Evolutionary conservation across 2,329 filamentous ascomycete genomes (phyloP).

Genomic region (Ascochyta viciae-villosae): DNA sequence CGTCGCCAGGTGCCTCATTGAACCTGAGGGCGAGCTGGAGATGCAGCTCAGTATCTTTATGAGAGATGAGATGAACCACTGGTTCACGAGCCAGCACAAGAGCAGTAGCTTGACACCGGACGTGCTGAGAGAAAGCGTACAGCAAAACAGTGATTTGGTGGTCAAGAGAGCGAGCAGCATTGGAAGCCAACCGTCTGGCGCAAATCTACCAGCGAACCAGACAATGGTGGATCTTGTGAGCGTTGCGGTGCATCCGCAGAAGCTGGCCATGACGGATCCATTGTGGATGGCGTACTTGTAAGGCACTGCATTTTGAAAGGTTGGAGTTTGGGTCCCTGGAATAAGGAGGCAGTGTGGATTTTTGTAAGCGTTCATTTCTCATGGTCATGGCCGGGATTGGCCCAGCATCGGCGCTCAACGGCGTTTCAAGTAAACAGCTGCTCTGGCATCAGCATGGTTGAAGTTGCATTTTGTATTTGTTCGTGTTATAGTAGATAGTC

Average conservation of each 20-base stretch:
- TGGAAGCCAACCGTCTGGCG: conserved; percentile 75
- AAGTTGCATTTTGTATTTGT: neutral
- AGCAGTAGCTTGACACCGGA: conserved; percentile 60
- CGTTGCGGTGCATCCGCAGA: conserved; percentile 90
- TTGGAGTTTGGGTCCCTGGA: neutral
- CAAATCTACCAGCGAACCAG: conserved; percentile 89
- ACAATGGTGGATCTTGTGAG: conserved; percentile 94
- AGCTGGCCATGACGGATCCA: conserved; percentile 85
- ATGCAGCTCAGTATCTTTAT: conserved; percentile 95
- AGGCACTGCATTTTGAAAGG: neutral
- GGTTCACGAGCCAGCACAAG: conserved; percentile 85
- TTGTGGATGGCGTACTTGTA: conserved; percentile 98
- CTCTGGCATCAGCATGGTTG: too few relatives aligned
- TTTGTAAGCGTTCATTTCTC: too few relatives aligned
- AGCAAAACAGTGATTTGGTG: conserved; percentile 86
- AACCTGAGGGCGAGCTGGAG: conserved; percentile 83
- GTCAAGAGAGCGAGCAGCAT: conserved; percentile 89
- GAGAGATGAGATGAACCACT: conserved; percentile 96
- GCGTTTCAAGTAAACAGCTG: too few relatives aligned
- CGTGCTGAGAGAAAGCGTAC: conserved; percentile 79
- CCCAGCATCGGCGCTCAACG: too few relatives aligned
- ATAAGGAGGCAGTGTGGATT: neutral
- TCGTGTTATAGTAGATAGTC: conserved; percentile 1
- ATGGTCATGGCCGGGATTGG: too few relatives aligned
- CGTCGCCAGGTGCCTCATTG: conserved; percentile 90